Conservation (phyloP, 2,329 filamentous ascomycete species). For the Aaosphaeria pasadenensis region DNA sequence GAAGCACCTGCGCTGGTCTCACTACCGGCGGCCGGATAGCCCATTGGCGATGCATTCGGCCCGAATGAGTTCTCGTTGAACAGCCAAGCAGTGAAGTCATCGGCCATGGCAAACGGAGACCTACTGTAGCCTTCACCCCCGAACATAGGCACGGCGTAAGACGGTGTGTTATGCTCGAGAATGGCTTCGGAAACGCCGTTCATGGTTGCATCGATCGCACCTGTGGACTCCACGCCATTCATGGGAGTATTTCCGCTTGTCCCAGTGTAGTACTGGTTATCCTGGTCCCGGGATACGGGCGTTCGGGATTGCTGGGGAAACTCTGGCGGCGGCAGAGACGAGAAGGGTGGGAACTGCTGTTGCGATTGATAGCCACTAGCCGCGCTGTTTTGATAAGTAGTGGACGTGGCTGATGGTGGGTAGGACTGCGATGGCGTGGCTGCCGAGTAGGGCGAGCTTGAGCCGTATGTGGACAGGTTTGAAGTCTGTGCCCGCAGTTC, state of each 20-base stretch:
- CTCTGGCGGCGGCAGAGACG: conserved; percentile 58
- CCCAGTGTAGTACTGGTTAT: conserved; percentile 36
- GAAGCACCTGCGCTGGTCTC: conserved; percentile 41
- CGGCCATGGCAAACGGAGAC: conserved; percentile 82
- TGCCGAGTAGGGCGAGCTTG: conserved; percentile 34
- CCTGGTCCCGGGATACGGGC: conserved; percentile 34
- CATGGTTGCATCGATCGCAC: conserved; percentile 30
- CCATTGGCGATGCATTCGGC: conserved; percentile 38
- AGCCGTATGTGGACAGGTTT: conserved; percentile 29
- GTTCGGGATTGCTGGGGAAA: conserved; percentile 37
- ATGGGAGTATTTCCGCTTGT: conserved; percentile 33
- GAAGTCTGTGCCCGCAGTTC: conserved; percentile 36
- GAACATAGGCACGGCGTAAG: conserved; percentile 79
- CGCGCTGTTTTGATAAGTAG: conserved; percentile 31
- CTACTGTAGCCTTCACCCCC: conserved; percentile 79
- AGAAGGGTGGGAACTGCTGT: conserved; percentile 62
- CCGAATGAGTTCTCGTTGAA: conserved; percentile 66
- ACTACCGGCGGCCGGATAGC: conserved; percentile 19
- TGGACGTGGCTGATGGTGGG: conserved; percentile 44
- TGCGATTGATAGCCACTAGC: conserved; percentile 54
- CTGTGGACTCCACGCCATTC: conserved; percentile 38
- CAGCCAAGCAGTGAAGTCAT: conserved; percentile 82
- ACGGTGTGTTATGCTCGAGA: conserved; percentile 45
- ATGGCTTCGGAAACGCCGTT: conserved; percentile 37
- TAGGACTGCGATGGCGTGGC: conserved; percentile 45